Percentiles rank a stretch among this genome's conserved stretches.
These are phyloP conservation scores for Zangia roseola DNA, from an alignment of 768 basidiomycete genomes.

Conservation along the genomic window DNA sequence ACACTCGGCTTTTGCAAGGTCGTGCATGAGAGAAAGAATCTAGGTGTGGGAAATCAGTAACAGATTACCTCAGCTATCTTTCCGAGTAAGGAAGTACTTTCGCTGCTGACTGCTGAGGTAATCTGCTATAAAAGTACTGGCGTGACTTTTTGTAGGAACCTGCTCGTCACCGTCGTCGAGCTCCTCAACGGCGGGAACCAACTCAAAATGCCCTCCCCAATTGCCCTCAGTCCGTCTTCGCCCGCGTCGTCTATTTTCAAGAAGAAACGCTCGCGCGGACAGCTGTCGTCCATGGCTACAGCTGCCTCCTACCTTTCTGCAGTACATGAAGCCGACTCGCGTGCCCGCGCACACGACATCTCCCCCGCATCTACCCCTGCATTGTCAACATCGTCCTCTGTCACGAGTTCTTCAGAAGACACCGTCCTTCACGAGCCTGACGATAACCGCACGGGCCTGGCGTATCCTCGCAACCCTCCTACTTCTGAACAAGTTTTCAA, in stretches of 20 bases:
- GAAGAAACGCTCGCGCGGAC: slow-evolving; percentile 46
- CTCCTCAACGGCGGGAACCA: slow-evolving; percentile 4
- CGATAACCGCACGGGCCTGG: slow-evolving; percentile 53
- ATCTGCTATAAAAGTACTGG: slow-evolving; percentile 23
- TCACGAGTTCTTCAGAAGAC: slow-evolving; percentile 69
- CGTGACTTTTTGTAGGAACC: slow-evolving; percentile 15
- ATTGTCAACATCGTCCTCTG: slow-evolving; percentile 69
- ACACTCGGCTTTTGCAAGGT: too few relatives aligned
- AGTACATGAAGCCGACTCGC: slow-evolving; percentile 64
- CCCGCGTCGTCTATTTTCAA: slow-evolving; percentile 58
- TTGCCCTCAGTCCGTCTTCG: slow-evolving; percentile 55
- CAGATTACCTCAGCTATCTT: too few relatives aligned
- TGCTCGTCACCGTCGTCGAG: slow-evolving; percentile 14
- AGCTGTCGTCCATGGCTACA: slow-evolving; percentile 42
- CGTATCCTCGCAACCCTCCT: slow-evolving; percentile 63
- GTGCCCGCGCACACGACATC: slow-evolving; percentile 49
- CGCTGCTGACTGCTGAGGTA: slow-evolving; percentile 23
- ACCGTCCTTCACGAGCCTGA: slow-evolving; percentile 58
- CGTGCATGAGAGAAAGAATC: too few relatives aligned
- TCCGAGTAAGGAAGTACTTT: background rate
- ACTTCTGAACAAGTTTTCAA: slow-evolving; percentile 78
- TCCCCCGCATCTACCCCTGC: slow-evolving; percentile 67
- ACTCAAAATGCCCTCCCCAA: slow-evolving; percentile 53
- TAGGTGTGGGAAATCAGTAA: too few relatives aligned
- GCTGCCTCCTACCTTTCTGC: slow-evolving; percentile 63